Percentiles rank a stretch among this genome's conserved stretches.
Evolutionary conservation across 2,329 filamentous ascomycete genomes (phyloP).

Genomic region (Colletotrichum plurivorum): DNA sequence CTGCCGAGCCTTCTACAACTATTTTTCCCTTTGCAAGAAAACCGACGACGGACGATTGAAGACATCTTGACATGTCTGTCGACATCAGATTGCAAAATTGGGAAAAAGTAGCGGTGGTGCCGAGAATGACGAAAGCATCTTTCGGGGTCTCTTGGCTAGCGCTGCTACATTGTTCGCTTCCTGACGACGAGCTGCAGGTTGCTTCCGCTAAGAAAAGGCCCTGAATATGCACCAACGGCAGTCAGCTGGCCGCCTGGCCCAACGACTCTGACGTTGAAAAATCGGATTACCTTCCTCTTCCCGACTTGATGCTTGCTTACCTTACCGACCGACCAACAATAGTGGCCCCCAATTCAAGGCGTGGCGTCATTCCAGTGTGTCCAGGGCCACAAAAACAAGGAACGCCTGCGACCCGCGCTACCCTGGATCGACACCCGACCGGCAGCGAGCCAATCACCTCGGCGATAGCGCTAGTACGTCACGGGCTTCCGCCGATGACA

Average conservation of each 20-base stretch:
- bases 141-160: slow-evolving; percentile 12
- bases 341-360: slow-evolving; percentile 11
- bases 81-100: slow-evolving; percentile 12
- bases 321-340: too few relatives aligned
- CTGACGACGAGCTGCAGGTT: slow-evolving; percentile 26
- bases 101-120: not conserved
- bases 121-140: slow-evolving; percentile 26
- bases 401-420: slow-evolving; percentile 34
- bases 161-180: not conserved
- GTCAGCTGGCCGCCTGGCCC: slow-evolving; percentile 11
- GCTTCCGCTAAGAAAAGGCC: slow-evolving; percentile 5
- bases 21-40: not conserved
- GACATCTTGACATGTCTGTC: not conserved
- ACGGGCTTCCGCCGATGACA: slow-evolving; percentile 8
- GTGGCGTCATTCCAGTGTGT: slow-evolving; percentile 32
- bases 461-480: slow-evolving; percentile 28
- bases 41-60: not conserved
- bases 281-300: slow-evolving; percentile 13
- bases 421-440: slow-evolving; percentile 33
- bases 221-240: slow-evolving; percentile 23
- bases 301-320: too few relatives aligned
- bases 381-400: slow-evolving; percentile 37
- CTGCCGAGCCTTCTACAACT: slow-evolving; percentile 1
- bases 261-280: slow-evolving; percentile 33
- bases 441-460: slow-evolving; percentile 31